phyloP scores from a whole-genome alignment of 2,329 filamentous ascomycete species.

The Fusarium piperis region DNA sequence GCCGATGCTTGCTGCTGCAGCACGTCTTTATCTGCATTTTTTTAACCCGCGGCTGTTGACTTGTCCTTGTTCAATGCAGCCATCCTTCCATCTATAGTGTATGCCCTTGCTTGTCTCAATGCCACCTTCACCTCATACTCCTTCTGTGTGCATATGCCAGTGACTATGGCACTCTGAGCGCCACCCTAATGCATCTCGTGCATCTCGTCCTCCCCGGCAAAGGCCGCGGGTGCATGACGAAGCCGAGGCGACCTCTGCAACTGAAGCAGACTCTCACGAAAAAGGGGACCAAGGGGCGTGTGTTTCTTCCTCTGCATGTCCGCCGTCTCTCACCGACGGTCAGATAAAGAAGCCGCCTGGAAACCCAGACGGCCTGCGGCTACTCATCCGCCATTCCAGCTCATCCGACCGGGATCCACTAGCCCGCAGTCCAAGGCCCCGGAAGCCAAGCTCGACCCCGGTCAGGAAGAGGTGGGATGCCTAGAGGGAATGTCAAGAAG shows the following conservation, averaged over 20 bases:
- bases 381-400: slow-evolving; percentile 19
- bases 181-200: slow-evolving; percentile 27
- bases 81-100: not conserved
- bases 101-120: not conserved
- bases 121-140: not conserved
- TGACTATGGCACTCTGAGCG: slow-evolving; percentile 10
- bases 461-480: slow-evolving; percentile 7
- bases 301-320: not conserved
- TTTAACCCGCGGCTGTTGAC: slow-evolving; percentile 1
- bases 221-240: not conserved
- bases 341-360: slow-evolving; percentile 13
- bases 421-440: slow-evolving; percentile 4
- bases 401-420: slow-evolving; percentile 27
- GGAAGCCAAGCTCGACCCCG: slow-evolving; percentile 17
- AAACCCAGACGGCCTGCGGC: not conserved
- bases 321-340: slow-evolving; percentile 4
- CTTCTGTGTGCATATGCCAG: slow-evolving; percentile 5
- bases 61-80: not conserved
- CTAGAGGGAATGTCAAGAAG: not conserved
- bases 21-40: slow-evolving; percentile 12
- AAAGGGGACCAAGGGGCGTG: slow-evolving; percentile 1
- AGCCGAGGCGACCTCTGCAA: not conserved
- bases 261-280: not conserved
- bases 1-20: not conserved
- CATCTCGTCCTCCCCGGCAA: slow-evolving; percentile 4